Evolutionary conservation across 257 asterid species (phyloP).

Genomic region (Solanum verrucosum): DNA sequence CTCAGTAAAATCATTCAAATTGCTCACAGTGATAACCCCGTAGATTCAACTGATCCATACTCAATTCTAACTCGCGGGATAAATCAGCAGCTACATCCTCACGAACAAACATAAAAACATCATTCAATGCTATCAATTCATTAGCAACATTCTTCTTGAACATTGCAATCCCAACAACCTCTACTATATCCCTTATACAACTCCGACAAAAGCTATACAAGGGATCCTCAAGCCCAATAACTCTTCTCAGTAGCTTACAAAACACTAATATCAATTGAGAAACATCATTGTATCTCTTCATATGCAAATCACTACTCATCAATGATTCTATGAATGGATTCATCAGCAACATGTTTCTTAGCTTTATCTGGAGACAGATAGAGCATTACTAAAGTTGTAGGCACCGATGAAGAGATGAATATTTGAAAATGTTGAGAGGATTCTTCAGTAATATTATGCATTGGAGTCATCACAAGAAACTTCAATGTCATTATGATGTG

Average conservation of each 20-base stretch:
- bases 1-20: neutral
- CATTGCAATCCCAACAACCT: constrained; percentile 1
- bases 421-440: no score
- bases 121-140: constrained; percentile 30
- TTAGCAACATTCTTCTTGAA: neutral
- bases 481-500: no score
- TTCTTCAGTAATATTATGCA: no score
- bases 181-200: constrained; percentile 22
- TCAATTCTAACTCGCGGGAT: constrained; percentile 21
- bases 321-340: constrained; percentile 46
- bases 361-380: constrained; percentile 14
- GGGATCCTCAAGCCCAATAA: constrained; percentile 28
- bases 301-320: constrained; percentile 16
- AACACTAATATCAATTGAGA: constrained; percentile 42
- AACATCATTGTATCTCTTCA: constrained; percentile 10
- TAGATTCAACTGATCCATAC: constrained; percentile 1
- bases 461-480: no score
- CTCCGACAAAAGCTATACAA: constrained; percentile 37
- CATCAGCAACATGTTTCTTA: constrained; percentile 31
- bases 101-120: constrained; percentile 43
- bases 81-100: constrained; percentile 50
- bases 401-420: no score
- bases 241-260: constrained; percentile 38
- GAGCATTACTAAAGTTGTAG: no score
- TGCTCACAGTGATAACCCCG: neutral